Percentiles rank a stretch among this genome's conserved stretches.
Conservation (phyloP, 192 early-diverging fungal species). For the Gamsiella multidivaricata region DNA sequence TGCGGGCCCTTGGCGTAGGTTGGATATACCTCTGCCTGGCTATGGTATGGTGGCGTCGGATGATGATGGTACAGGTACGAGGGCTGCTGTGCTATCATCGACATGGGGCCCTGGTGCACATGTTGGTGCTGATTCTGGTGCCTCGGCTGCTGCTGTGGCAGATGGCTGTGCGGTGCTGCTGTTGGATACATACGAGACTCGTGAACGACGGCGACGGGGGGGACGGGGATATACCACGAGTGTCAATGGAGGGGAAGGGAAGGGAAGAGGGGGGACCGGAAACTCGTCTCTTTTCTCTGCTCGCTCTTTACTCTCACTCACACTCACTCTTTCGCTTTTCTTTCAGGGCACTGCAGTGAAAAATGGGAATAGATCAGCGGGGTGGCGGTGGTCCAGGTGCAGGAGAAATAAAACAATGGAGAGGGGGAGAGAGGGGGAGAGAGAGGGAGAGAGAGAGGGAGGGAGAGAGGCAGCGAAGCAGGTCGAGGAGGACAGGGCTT, state of each 20-base stretch:
- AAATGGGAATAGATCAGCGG: neutral
- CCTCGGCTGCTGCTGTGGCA: conserved; percentile 1
- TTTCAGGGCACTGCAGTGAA: neutral
- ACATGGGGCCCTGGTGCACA: neutral
- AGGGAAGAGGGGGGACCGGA: neutral
- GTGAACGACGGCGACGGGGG: neutral
- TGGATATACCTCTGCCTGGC: conserved; percentile 8
- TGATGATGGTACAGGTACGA: conserved; percentile 27
- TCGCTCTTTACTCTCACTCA: too few relatives aligned
- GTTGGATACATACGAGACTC: conserved; percentile 14
- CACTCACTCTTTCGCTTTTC: neutral
- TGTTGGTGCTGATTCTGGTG: neutral
- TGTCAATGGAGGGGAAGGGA: neutral
- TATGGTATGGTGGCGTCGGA: conserved; percentile 32
- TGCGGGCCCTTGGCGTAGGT: neutral
- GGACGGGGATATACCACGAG: neutral
- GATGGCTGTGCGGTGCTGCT: conserved; percentile 4
- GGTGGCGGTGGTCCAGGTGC: too few relatives aligned
- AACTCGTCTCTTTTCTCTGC: too few relatives aligned
- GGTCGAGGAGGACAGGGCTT: neutral
- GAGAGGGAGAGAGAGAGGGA: neutral
- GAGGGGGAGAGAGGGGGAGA: neutral
- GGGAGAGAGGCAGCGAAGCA: neutral
- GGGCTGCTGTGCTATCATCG: conserved; percentile 11
- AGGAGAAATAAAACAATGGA: neutral